Percentiles rank a stretch among this genome's conserved stretches.
Evolutionary conservation across 1,139 yeast species (phyloP).

Genomic region (Blastobotrys apis): DNA sequence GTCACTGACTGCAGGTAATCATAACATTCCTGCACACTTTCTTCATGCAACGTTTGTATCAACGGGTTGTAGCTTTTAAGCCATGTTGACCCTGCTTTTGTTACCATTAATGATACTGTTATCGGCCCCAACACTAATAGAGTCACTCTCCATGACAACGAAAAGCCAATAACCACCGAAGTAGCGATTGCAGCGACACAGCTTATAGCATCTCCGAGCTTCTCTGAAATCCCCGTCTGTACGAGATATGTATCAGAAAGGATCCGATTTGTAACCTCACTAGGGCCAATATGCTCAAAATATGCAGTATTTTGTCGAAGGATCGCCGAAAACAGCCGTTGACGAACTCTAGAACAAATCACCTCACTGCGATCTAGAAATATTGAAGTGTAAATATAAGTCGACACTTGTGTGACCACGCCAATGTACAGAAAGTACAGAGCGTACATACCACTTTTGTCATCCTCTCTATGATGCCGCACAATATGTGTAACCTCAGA

Average conservation of each 20-base stretch:
- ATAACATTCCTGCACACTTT: neutral
- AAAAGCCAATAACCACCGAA: neutral
- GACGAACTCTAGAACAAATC: neutral
- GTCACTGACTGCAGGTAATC: neutral
- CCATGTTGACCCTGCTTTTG: no score
- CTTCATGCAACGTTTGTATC: no score
- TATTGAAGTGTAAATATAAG: conserved; percentile 2
- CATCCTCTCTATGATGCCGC: neutral
- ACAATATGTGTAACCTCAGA: conserved; percentile 1
- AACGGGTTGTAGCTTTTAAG: no score
- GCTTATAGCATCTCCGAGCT: neutral
- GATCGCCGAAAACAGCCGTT: neutral
- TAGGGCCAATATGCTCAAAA: conserved; percentile 1
- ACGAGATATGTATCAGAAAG: neutral
- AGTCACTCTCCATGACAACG: conserved; percentile 1
- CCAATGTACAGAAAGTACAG: neutral
- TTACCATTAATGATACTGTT: neutral
- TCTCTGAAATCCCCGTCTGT: conserved; percentile 1
- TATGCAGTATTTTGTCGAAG: conserved; percentile 2
- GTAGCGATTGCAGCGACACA: neutral
- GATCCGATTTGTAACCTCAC: conserved; percentile 1
- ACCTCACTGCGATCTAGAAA: conserved; percentile 5
- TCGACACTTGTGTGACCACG: neutral
- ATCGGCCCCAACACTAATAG: neutral
- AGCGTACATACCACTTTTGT: neutral